Percentiles rank a stretch among this genome's conserved stretches.
Evolutionary conservation across 805 yeast species (phyloP).

Genomic region (Wickerhamiella allomyrinae): DNA sequence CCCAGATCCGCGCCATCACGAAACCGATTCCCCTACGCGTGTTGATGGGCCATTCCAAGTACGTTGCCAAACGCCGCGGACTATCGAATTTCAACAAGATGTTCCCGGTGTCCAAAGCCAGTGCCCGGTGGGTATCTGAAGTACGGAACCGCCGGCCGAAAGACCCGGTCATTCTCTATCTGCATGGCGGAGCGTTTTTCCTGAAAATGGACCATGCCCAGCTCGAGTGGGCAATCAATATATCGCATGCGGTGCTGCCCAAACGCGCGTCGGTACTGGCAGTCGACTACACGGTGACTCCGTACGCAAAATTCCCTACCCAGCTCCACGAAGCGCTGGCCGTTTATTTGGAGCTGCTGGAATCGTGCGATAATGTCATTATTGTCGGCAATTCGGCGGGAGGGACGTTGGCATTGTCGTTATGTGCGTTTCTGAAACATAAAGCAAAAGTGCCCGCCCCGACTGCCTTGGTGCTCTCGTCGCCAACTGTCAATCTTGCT

Average conservation of each 20-base stretch:
- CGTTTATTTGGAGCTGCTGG: constrained; percentile 11
- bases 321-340: constrained; percentile 15
- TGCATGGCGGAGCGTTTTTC: constrained; percentile 15
- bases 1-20: background rate
- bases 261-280: constrained; percentile 14
- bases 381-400: constrained; percentile 24
- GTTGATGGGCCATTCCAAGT: background rate
- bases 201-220: constrained; percentile 1
- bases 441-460: background rate
- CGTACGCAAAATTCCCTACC: constrained; percentile 12
- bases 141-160: constrained; percentile 6
- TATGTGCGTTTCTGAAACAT: constrained; percentile 1
- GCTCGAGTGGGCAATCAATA: background rate
- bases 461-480: constrained; percentile 11
- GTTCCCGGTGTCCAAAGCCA: constrained; percentile 10
- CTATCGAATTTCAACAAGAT: constrained; percentile 9
- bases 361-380: constrained; percentile 13
- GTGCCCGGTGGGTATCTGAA: constrained; percentile 13
- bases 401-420: constrained; percentile 13
- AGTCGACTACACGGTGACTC: constrained; percentile 17
- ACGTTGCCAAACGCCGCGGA: background rate
- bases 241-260: background rate
- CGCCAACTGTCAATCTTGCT: constrained; percentile 15
- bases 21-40: constrained; percentile 1
- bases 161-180: constrained; percentile 13